Percentiles rank a stretch among this genome's conserved stretches.
Evolutionary conservation across 2,329 filamentous ascomycete species (phyloP).

Genomic region (Ilyonectria destructans): DNA sequence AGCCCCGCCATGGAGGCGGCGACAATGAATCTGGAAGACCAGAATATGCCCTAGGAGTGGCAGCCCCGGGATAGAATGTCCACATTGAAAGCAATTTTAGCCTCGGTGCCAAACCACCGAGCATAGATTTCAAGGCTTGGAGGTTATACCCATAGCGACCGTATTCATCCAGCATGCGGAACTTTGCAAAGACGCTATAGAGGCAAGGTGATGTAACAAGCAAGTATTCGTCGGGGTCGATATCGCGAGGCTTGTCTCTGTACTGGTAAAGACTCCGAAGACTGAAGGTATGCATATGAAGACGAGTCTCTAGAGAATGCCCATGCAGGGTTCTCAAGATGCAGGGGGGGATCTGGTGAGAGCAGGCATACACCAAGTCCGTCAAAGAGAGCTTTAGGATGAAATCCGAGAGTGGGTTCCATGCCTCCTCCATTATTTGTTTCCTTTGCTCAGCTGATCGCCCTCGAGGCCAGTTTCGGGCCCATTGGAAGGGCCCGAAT

Average conservation of each 20-base stretch:
- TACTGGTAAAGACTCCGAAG: constrained; percentile 15
- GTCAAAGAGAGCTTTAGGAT: constrained; percentile 11
- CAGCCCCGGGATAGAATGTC: too few species aligned
- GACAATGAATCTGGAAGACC: too few species aligned
- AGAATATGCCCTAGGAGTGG: too few species aligned
- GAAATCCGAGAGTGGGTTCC: constrained; percentile 16
- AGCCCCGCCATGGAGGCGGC: background rate
- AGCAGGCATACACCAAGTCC: constrained; percentile 22
- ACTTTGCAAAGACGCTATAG: background rate
- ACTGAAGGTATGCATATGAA: constrained; percentile 27
- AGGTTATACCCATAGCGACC: too few species aligned
- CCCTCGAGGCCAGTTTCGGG: too few species aligned
- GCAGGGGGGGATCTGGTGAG: constrained; percentile 18
- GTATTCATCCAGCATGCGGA: too few species aligned
- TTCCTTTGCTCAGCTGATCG: background rate
- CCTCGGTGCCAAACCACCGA: background rate
- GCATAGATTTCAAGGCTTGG: background rate
- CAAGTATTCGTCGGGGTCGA: constrained; percentile 20
- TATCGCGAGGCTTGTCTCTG: background rate
- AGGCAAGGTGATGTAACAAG: constrained; percentile 22
- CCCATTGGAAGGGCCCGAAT: background rate
- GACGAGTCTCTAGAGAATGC: constrained; percentile 9
- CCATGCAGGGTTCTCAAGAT: constrained; percentile 16
- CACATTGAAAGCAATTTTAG: background rate
- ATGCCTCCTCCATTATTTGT: constrained; percentile 4